Percentiles rank a stretch among this genome's conserved stretches.
These are phyloP conservation scores for Senna tora DNA, from an alignment of 306 rosid species.

Conservation along the genomic window DNA sequence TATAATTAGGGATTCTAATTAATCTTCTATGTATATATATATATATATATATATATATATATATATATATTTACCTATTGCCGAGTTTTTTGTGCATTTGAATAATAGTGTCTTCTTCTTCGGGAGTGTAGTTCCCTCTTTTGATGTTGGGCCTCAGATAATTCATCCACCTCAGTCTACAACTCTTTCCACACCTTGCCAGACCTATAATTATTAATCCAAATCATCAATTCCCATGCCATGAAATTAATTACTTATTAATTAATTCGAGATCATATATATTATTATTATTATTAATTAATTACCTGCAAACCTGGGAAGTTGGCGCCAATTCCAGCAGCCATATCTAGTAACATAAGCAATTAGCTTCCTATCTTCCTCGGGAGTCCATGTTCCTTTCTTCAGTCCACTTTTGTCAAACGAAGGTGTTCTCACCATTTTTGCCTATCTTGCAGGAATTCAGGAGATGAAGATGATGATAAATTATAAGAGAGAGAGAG, in stretches of 20 bases:
- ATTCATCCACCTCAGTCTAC: constrained; percentile 22
- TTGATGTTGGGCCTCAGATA: constrained; percentile 19
- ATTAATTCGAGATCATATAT: too few relatives aligned
- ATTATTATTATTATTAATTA: too few relatives aligned
- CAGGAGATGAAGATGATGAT: too few relatives aligned
- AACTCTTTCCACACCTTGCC: constrained; percentile 18
- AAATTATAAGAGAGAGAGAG: not conserved
- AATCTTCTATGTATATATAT: too few relatives aligned
- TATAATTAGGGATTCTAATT: too few relatives aligned
- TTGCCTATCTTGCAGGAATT: not conserved
- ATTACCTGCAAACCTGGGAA: constrained; percentile 24
- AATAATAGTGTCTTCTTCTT: not conserved
- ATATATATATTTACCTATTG: too few relatives aligned
- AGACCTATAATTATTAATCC: not conserved
- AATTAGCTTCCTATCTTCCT: constrained; percentile 19
- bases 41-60: too few relatives aligned
- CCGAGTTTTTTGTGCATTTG: not conserved
- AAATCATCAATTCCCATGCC: not conserved
- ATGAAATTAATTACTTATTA: not conserved
- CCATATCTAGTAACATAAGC: constrained; percentile 29
- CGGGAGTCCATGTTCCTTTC: constrained; percentile 12
- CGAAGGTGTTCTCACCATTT: constrained; percentile 20
- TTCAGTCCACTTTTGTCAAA: constrained; percentile 4
- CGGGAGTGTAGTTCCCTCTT: constrained; percentile 7
- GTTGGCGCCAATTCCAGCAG: constrained; percentile 31